Percentiles rank a stretch among this genome's conserved stretches.
Conservation (phyloP, 805 yeast species). For the Wickerhamiella bombiphila region DNA sequence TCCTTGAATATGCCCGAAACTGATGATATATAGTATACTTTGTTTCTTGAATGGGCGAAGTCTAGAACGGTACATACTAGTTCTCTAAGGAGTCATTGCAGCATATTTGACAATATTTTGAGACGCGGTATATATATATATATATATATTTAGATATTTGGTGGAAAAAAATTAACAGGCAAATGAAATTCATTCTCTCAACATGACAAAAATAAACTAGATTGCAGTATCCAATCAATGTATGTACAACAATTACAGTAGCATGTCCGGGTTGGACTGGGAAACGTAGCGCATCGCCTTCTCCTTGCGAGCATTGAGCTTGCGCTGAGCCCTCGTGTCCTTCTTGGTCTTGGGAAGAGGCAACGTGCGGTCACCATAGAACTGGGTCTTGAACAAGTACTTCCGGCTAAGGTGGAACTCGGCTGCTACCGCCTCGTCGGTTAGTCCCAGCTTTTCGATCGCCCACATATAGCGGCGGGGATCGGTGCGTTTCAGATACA, state of each 20-base stretch:
- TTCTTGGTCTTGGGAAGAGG: slow-evolving; percentile 21
- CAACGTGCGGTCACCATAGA: slow-evolving; percentile 26
- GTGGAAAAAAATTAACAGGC: no score
- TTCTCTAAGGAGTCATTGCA: no score
- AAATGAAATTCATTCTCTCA: background rate
- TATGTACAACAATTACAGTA: slow-evolving; percentile 6
- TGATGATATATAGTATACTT: background rate
- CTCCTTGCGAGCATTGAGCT: slow-evolving; percentile 14
- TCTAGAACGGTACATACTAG: background rate
- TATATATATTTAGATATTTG: background rate
- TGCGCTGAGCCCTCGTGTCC: slow-evolving; percentile 17
- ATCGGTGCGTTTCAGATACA: slow-evolving; percentile 65
- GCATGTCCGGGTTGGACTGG: slow-evolving; percentile 17
- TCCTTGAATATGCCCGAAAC: slow-evolving; percentile 1
- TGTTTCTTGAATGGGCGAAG: background rate
- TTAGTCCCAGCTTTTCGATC: slow-evolving; percentile 72
- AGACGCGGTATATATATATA: no score
- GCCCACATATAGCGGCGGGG: slow-evolving; percentile 78
- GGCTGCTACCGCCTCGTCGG: slow-evolving; percentile 58
- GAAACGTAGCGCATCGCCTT: slow-evolving; percentile 19
- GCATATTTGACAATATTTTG: no score
- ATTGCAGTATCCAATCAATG: background rate
- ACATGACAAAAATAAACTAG: background rate
- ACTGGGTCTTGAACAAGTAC: slow-evolving; percentile 23
- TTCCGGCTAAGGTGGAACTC: slow-evolving; percentile 42